These are phyloP conservation scores for Magnolia kwangsiensis DNA, from an alignment of 164 flowering plant species.

Conservation along the genomic window DNA sequence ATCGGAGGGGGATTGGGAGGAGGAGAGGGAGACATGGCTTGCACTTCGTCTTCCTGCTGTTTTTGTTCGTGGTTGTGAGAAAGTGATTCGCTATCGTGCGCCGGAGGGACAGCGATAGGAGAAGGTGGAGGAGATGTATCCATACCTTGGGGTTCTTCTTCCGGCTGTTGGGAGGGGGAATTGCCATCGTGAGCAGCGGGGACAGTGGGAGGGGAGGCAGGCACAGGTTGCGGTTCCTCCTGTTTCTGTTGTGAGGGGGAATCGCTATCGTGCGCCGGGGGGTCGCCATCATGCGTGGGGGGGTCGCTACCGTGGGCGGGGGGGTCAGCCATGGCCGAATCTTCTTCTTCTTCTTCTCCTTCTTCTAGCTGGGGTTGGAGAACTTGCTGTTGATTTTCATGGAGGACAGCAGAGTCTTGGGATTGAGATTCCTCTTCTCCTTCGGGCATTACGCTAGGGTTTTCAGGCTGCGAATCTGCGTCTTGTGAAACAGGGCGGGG, in stretches of 20 bases:
- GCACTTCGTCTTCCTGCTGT: background rate
- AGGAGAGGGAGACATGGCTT: background rate
- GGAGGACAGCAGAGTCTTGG: background rate
- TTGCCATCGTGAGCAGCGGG: background rate
- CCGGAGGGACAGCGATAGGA: slow-evolving; percentile 5
- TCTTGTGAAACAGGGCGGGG: background rate
- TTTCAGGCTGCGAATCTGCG: background rate
- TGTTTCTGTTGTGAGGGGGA: background rate
- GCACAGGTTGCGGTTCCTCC: background rate
- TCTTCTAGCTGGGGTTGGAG: background rate
- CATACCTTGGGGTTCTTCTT: slow-evolving; percentile 24
- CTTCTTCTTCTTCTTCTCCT: slow-evolving; percentile 7
- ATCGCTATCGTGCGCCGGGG: background rate
- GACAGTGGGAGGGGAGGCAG: background rate
- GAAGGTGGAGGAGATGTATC: slow-evolving; percentile 14
- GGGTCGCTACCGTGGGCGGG: background rate
- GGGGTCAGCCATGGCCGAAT: background rate
- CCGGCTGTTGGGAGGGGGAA: background rate
- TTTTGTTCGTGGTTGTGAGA: background rate
- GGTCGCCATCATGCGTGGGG: background rate
- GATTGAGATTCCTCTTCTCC: slow-evolving; percentile 11
- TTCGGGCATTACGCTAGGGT: background rate
- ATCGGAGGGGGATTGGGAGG: background rate
- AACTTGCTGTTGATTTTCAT: background rate
- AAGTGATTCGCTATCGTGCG: slow-evolving; percentile 11